Evolutionary conservation across 2,329 filamentous ascomycete species (phyloP).

Genomic region (Blastomyces parvus): DNA sequence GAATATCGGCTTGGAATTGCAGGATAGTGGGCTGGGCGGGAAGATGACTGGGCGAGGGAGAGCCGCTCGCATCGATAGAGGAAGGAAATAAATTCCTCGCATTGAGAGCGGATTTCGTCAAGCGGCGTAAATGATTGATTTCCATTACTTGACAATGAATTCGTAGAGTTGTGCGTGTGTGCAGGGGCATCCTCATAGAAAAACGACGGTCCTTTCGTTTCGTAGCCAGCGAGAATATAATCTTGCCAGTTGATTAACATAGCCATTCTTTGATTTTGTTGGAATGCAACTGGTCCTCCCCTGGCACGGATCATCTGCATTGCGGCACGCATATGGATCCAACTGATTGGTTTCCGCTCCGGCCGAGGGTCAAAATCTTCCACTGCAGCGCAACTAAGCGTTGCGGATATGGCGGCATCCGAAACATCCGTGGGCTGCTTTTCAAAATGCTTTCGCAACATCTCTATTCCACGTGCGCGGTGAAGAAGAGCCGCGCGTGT

Average conservation of each 20-base stretch:
- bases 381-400: conserved; percentile 31
- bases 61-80: conserved; percentile 32
- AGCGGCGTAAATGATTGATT: not conserved
- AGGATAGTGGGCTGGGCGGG: conserved; percentile 11
- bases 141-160: not conserved
- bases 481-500: conserved; percentile 25
- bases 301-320: conserved; percentile 31
- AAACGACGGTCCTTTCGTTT: conserved; percentile 27
- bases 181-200: conserved; percentile 23
- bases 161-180: conserved; percentile 7
- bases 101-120: conserved; percentile 29
- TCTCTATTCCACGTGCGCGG: conserved; percentile 25
- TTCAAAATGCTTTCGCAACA: conserved; percentile 27
- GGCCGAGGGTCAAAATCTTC: conserved; percentile 34
- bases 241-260: conserved; percentile 38
- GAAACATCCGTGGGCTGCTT: conserved; percentile 27
- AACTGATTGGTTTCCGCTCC: conserved; percentile 30
- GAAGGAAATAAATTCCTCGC: conserved; percentile 31
- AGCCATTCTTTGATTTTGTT: conserved; percentile 27
- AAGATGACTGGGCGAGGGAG: conserved; percentile 22
- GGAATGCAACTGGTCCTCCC: conserved; percentile 30
- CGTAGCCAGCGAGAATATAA: conserved; percentile 34
- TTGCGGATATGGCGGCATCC: conserved; percentile 32
- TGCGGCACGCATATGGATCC: conserved; percentile 34
- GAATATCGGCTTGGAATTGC: conserved; percentile 20